Conservation (phyloP, 306 rosid genomes). For the Malus domestica region DNA sequence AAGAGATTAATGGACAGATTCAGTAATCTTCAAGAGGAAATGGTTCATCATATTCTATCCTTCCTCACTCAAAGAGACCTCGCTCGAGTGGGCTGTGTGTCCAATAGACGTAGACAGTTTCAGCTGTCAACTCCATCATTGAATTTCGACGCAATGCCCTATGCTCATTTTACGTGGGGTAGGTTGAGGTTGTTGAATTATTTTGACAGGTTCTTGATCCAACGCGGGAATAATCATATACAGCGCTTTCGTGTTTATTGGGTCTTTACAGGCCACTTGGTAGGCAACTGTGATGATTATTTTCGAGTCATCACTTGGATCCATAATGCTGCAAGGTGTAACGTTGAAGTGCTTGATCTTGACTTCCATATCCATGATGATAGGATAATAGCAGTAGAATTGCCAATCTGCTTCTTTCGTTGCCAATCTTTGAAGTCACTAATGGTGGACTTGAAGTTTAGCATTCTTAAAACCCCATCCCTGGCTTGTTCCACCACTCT, state of each 20-base stretch:
- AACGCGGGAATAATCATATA: neutral
- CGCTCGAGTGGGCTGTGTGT: neutral
- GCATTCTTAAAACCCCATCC: neutral
- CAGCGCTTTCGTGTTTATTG: neutral
- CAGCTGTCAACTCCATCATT: neutral
- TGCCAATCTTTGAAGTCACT: neutral
- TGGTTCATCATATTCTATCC: neutral
- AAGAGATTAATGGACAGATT: neutral
- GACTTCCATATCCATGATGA: neutral
- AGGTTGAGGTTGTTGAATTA: neutral
- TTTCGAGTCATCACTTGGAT: neutral
- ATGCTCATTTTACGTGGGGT: neutral
- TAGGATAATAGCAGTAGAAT: neutral
- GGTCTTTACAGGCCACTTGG: neutral
- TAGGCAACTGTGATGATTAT: neutral
- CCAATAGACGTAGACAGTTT: neutral
- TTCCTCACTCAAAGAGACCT: neutral
- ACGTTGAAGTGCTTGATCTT: neutral
- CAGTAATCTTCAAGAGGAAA: neutral
- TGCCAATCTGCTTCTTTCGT: neutral
- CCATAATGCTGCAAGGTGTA: neutral
- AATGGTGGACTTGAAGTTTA: neutral
- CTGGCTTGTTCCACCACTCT: neutral
- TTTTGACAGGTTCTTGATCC: neutral
- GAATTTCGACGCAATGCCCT: neutral